Evolutionary conservation across 805 yeast species (phyloP).

Genomic region (Lipomyces yamadae): DNA sequence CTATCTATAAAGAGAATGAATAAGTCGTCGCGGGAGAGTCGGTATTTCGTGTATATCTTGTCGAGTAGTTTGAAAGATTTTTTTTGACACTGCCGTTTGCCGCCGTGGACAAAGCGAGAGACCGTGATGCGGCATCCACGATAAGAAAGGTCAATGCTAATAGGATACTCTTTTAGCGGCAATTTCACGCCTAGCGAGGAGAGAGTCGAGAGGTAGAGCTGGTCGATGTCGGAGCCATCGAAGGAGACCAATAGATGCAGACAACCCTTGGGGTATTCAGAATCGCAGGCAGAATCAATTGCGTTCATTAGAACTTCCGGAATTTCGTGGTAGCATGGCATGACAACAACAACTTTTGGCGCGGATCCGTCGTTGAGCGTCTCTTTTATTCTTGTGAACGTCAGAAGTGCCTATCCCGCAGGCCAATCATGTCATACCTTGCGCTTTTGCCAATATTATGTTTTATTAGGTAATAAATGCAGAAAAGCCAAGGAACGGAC

Average conservation of each 20-base stretch:
- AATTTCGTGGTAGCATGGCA: constrained; percentile 35
- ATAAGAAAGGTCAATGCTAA: constrained; percentile 26
- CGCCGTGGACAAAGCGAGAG: constrained; percentile 35
- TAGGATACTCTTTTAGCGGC: constrained; percentile 27
- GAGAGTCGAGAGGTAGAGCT: constrained; percentile 29
- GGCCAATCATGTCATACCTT: constrained; percentile 10
- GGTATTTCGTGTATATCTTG: constrained; percentile 22
- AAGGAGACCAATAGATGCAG: constrained; percentile 33
- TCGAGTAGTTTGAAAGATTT: constrained; percentile 29
- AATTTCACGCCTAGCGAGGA: constrained; percentile 24
- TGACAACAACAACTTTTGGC: constrained; percentile 34
- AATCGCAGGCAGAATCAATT: constrained; percentile 31
- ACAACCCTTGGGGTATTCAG: constrained; percentile 28
- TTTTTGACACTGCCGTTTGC: constrained; percentile 36
- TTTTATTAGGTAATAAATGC: constrained; percentile 24
- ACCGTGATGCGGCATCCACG: constrained; percentile 30
- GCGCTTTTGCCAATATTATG: constrained; percentile 20
- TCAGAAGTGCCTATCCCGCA: not conserved
- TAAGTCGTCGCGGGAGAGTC: constrained; percentile 23
- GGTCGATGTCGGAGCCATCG: constrained; percentile 33
- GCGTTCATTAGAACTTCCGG: constrained; percentile 31
- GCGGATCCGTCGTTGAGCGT: constrained; percentile 20
- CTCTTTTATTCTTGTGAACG: constrained; percentile 8
- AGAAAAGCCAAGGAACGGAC: constrained; percentile 29
- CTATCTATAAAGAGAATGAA: constrained; percentile 34